Conservation (phyloP, 2,329 filamentous ascomycete genomes). For the Aurifilum marmelostoma region DNA sequence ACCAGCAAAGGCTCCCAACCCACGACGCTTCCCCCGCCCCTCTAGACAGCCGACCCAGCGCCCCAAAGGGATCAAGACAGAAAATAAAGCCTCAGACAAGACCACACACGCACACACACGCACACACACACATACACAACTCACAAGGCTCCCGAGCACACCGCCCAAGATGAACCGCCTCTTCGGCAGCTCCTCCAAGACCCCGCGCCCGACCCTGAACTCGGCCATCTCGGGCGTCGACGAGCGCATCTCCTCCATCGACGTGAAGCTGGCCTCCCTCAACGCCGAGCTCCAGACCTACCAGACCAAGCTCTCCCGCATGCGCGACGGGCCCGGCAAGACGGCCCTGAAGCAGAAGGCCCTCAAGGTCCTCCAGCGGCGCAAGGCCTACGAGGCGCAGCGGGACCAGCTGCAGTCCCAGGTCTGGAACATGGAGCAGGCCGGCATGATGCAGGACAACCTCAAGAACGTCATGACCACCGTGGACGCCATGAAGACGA, state of each 20-base stretch:
- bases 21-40: background rate
- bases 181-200: constrained; percentile 85
- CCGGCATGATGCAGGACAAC: constrained; percentile 98
- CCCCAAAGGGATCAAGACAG: too few relatives aligned
- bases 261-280: constrained; percentile 91
- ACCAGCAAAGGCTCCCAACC: background rate
- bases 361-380: constrained; percentile 88
- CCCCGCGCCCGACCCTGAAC: constrained; percentile 86
- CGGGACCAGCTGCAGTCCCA: constrained; percentile 92
- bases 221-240: constrained; percentile 85
- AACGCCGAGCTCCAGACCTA: constrained; percentile 89
- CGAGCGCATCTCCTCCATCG: constrained; percentile 80
- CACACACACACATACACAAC: background rate
- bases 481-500: constrained; percentile 95
- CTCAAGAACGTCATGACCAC: constrained; percentile 98
- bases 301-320: constrained; percentile 83
- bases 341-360: constrained; percentile 91
- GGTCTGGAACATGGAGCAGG: constrained; percentile 99
- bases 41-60: too few relatives aligned
- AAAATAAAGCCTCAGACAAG: background rate
- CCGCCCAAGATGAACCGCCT: constrained; percentile 79
- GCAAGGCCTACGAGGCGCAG: constrained; percentile 92
- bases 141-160: background rate
- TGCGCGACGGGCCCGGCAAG: constrained; percentile 96
- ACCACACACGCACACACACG: too few relatives aligned